Evolutionary conservation across 805 yeast species (phyloP), one percentile per base, ranked within the genome.

Genomic region (Yamadazyma tumulicola): DNA sequence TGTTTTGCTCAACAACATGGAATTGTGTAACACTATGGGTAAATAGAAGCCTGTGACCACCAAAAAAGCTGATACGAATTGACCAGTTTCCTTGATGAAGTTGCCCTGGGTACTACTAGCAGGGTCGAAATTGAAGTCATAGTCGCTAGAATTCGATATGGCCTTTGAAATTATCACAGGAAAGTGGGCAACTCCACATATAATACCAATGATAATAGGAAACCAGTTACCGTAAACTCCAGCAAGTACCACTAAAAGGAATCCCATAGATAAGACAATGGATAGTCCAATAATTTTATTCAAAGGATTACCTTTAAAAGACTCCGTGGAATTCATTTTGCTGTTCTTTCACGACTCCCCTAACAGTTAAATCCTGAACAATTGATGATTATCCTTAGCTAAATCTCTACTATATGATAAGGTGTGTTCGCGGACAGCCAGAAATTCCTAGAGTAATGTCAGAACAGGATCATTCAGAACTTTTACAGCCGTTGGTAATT

Each of bases 171-270:
- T 46, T 4, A 54, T 57, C 13, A 61, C 54, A 14, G 69, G 72
- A 20, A 61, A 48, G 48, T 63, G 67, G 13, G 69, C 73, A 23
- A 61, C 44, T 12, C 63, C 67, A 42, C 65, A 67, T 27, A 66
- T 52, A 16, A 66, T 31, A 5, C 72, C 71, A 46, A 84, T 86
- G 24, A 81, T 72, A 38, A 91, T 71, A 23, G 98, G 97, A 51
- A 82, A 78, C 94, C 96, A 93, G 57, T 87, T 88, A 31, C 85
- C 84, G 64, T 77, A 86, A 9, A 93, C 69, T 34, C 95, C 88
- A 29, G 96, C 87, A 21, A 93, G 68, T 17, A 91, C 85, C 28
- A 89, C 87, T 44, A 93, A 67, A 22, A 93, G 74, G 50, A 91
- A 91, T 5, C 98, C 98, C 46, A 87, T 72, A 1, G 97, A 93